Percentiles rank a stretch among this genome's conserved stretches.
phyloP scores from a whole-genome alignment of 495 filamentous ascomycete genomes.

The Usnea hakonensis region DNA sequence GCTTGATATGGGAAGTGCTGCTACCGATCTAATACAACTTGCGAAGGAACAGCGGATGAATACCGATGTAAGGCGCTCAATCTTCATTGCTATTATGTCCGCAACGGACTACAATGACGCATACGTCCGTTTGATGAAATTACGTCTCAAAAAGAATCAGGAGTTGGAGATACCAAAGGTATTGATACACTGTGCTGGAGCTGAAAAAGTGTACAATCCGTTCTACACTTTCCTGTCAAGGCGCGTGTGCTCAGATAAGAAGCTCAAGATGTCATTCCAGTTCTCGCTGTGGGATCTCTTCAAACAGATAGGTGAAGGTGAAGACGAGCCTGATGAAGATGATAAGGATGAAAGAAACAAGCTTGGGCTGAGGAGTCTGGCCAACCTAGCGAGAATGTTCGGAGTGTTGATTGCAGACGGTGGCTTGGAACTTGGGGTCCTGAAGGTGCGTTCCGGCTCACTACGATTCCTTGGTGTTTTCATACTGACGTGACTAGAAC shows the following conservation, averaged over 20 bases:
- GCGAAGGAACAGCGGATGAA: slow-evolving; percentile 88
- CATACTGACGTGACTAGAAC: slow-evolving; percentile 31
- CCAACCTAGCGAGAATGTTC: slow-evolving; percentile 85
- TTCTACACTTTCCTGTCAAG: slow-evolving; percentile 85
- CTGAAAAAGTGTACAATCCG: slow-evolving; percentile 78
- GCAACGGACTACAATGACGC: slow-evolving; percentile 81
- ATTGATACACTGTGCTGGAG: slow-evolving; percentile 76
- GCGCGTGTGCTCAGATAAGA: slow-evolving; percentile 59
- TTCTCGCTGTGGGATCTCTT: slow-evolving; percentile 83
- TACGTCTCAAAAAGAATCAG: slow-evolving; percentile 77
- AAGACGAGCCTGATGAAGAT: slow-evolving; percentile 50
- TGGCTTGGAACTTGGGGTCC: slow-evolving; percentile 51
- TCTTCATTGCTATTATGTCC: slow-evolving; percentile 87
- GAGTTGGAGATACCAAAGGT: slow-evolving; percentile 82
- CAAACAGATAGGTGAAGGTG: slow-evolving; percentile 69
- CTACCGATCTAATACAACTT: slow-evolving; percentile 61
- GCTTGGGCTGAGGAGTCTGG: slow-evolving; percentile 55
- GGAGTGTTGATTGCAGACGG: slow-evolving; percentile 64
- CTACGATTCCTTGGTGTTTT: background rate
- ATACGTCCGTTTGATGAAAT: slow-evolving; percentile 64
- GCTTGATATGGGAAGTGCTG: slow-evolving; percentile 43
- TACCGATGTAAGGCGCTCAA: slow-evolving; percentile 82
- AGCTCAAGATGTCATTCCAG: slow-evolving; percentile 74
- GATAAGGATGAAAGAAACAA: slow-evolving; percentile 37
- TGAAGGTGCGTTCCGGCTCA: slow-evolving; percentile 43